A percentile compares a stretch with the other conserved stretches of the same genome.
Conservation (phyloP, 345 rosid species). For the Eucalyptus curtisii region DNA sequence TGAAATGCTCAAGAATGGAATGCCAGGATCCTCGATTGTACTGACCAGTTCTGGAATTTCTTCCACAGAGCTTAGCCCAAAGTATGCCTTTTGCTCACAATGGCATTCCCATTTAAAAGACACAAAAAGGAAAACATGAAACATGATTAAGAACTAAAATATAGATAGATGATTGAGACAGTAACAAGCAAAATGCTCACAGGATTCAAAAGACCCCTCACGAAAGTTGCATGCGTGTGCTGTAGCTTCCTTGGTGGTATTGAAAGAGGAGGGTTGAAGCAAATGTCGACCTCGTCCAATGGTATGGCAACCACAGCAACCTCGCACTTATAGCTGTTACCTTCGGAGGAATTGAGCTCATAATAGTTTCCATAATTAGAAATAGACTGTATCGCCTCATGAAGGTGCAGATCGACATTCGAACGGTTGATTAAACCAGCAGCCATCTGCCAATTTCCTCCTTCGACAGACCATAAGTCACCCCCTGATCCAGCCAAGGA, state of each 20-base stretch:
- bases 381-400: conserved; percentile 51
- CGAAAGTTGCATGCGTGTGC: conserved; percentile 83
- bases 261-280: conserved; percentile 47
- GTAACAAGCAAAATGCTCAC: not conserved
- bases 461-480: conserved; percentile 82
- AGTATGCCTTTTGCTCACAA: conserved; percentile 43
- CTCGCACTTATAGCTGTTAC: conserved; percentile 49
- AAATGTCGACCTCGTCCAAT: conserved; percentile 61
- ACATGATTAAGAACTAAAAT: not conserved
- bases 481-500: conserved; percentile 93
- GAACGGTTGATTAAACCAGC: conserved; percentile 58
- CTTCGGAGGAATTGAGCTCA: conserved; percentile 66
- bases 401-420: conserved; percentile 53
- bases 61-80: conserved; percentile 42
- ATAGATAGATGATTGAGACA: not conserved
- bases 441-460: conserved; percentile 97
- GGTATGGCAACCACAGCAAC: conserved; percentile 74
- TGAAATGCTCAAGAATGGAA: conserved; percentile 82
- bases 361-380: conserved; percentile 46
- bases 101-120: not conserved
- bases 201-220: conserved; percentile 75
- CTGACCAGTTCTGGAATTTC: conserved; percentile 76
- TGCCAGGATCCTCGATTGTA: conserved; percentile 61
- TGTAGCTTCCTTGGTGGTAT: conserved; percentile 69
- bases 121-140: not conserved